Conservation (phyloP, 257 asterid species). For the Petunia secreta region DNA sequence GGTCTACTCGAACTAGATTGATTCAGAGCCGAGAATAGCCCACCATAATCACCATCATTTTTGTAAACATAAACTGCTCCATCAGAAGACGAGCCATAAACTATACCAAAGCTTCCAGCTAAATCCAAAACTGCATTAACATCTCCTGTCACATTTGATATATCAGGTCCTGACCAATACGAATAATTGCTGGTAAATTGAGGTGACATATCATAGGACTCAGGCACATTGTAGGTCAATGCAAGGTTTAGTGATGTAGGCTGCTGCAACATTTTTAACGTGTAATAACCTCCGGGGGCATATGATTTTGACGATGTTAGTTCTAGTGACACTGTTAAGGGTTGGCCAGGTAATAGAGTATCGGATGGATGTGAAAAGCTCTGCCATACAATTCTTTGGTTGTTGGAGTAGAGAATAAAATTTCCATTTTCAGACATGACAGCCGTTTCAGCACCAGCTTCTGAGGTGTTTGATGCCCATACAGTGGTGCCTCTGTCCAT, state of each 20-base stretch:
- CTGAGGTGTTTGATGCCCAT: conserved; percentile 85
- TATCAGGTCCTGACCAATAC: conserved; percentile 87
- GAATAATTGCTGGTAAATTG: conserved; percentile 57
- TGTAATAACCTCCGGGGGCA: conserved; percentile 67
- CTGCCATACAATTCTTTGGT: conserved; percentile 58
- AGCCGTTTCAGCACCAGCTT: conserved; percentile 49
- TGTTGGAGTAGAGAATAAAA: conserved; percentile 55
- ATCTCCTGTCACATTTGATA: conserved; percentile 76
- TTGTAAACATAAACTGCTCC: conserved; percentile 85
- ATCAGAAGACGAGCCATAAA: conserved; percentile 66
- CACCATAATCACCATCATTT: conserved; percentile 64
- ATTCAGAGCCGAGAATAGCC: conserved; percentile 50
- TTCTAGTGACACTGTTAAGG: conserved; percentile 57
- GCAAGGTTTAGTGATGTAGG: conserved; percentile 72
- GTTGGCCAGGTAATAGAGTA: conserved; percentile 83
- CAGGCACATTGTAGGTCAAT: conserved; percentile 68
- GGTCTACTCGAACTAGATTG: conserved; percentile 43
- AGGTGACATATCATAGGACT: conserved; percentile 33
- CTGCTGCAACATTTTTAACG: conserved; percentile 81
- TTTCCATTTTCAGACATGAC: conserved; percentile 75
- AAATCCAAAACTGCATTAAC: conserved; percentile 67
- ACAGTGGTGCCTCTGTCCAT: conserved; percentile 46
- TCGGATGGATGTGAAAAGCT: conserved; percentile 87
- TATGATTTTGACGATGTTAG: conserved; percentile 58
- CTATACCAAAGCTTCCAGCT: conserved; percentile 79